These are phyloP conservation scores for Cryphonectria naterciae DNA, from an alignment of 2,329 filamentous ascomycete genomes.

Conservation along the genomic window DNA sequence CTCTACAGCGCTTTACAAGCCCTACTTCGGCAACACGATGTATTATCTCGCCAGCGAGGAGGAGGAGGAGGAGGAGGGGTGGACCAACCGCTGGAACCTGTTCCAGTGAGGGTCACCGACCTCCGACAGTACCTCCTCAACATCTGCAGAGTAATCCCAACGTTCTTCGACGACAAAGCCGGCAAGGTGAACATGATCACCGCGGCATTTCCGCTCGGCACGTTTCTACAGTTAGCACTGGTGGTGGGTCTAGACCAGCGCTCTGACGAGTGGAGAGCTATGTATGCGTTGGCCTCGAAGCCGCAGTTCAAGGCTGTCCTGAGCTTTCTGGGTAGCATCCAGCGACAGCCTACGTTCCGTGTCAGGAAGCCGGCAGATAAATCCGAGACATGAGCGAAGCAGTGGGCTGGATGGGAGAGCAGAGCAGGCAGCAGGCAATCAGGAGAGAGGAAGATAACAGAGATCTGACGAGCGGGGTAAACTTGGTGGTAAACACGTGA, in stretches of 20 bases:
- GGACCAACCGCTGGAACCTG: too few relatives aligned
- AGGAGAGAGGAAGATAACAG: not conserved
- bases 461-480: not conserved
- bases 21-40: conserved; percentile 15
- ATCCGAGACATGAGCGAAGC: conserved; percentile 14
- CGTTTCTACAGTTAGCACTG: conserved; percentile 9
- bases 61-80: too few relatives aligned
- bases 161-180: conserved; percentile 31
- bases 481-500: not conserved
- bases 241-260: conserved; percentile 3
- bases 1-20: conserved; percentile 30
- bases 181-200: conserved; percentile 23
- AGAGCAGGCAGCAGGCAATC: not conserved
- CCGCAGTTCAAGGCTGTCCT: conserved; percentile 14
- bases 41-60: not conserved
- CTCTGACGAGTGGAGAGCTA: not conserved
- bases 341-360: conserved; percentile 5
- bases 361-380: conserved; percentile 7
- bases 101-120: not conserved
- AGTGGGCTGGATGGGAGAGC: conserved; percentile 9
- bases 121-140: conserved; percentile 29
- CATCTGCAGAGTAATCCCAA: conserved; percentile 27
- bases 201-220: conserved; percentile 16
- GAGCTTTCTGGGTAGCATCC: conserved; percentile 13
- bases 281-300: conserved; percentile 6